A percentile compares a stretch with the other conserved stretches of the same genome.
Conservation (phyloP, 805 yeast species). For the Saccharomyces mikatae region DNA sequence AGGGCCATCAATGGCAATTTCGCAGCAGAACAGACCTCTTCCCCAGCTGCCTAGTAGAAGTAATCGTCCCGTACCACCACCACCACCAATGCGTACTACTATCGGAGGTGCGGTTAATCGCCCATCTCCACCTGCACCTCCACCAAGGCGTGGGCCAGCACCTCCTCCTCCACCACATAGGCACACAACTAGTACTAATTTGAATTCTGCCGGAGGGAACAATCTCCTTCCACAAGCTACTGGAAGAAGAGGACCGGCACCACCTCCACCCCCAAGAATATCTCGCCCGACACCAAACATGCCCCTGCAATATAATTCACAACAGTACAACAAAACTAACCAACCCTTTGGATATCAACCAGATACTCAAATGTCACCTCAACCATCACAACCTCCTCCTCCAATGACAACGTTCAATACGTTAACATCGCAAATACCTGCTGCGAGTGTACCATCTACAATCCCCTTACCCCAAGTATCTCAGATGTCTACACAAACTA, state of each 20-base stretch:
- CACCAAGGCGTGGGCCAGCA: conserved; percentile 27
- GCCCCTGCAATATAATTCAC: neutral
- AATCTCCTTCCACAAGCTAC: neutral
- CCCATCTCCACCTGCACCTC: conserved; percentile 18
- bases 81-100: conserved; percentile 1
- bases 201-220: neutral
- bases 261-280: conserved; percentile 19
- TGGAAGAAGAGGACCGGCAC: conserved; percentile 14
- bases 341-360: conserved; percentile 2
- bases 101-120: neutral
- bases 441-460: neutral
- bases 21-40: conserved; percentile 4
- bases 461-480: neutral
- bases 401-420: conserved; percentile 6
- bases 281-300: conserved; percentile 8
- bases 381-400: conserved; percentile 7
- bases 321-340: neutral
- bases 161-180: conserved; percentile 23
- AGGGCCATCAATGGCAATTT: conserved; percentile 6
- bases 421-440: neutral
- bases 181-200: conserved; percentile 6
- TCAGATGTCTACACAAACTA: conserved; percentile 5
- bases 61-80: conserved; percentile 1
- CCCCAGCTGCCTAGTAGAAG: conserved; percentile 8
- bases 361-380: neutral